Evolutionary conservation across 208 protist genomes (phyloP).

Genomic region (Angomonas desouzai): DNA sequence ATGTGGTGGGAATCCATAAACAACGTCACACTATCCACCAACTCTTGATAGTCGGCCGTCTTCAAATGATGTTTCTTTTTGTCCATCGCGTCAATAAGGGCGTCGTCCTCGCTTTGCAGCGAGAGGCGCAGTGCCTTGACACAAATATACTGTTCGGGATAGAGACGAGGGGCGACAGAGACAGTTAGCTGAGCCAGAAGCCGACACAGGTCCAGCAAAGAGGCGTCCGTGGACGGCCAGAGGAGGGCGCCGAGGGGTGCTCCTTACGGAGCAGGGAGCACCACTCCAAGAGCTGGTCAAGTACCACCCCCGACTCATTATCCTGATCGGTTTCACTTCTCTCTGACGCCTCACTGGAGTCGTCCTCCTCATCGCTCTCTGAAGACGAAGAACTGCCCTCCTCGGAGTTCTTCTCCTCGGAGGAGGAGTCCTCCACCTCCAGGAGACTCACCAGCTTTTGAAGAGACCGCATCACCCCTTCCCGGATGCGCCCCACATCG

Average conservation of each 20-base stretch:
- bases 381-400: too few species aligned
- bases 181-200: conserved; percentile 36
- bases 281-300: conserved; percentile 35
- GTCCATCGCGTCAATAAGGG: conserved; percentile 37
- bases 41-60: conserved; percentile 27
- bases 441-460: conserved; percentile 26
- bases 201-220: conserved; percentile 20
- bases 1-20: conserved; percentile 50
- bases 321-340: conserved; percentile 4
- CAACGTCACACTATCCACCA: conserved; percentile 29
- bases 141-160: conserved; percentile 71
- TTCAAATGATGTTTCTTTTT: conserved; percentile 54
- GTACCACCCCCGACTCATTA: conserved; percentile 27
- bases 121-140: conserved; percentile 68
- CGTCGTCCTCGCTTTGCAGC: conserved; percentile 20
- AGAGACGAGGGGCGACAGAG: conserved; percentile 57
- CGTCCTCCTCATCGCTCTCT: conserved; percentile 7
- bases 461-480: conserved; percentile 33
- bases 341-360: conserved; percentile 8
- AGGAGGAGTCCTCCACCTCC: conserved; percentile 7
- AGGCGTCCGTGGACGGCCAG: conserved; percentile 16
- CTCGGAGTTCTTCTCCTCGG: not conserved
- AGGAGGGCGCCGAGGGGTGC: conserved; percentile 32
- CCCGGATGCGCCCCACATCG: conserved; percentile 27
- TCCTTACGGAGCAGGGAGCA: conserved; percentile 23